A percentile compares a stretch with the other conserved stretches of the same genome.
Evolutionary conservation across 202 grass and related monocot genomes (phyloP).

Genomic region (Cymbopogon flexuosus): DNA sequence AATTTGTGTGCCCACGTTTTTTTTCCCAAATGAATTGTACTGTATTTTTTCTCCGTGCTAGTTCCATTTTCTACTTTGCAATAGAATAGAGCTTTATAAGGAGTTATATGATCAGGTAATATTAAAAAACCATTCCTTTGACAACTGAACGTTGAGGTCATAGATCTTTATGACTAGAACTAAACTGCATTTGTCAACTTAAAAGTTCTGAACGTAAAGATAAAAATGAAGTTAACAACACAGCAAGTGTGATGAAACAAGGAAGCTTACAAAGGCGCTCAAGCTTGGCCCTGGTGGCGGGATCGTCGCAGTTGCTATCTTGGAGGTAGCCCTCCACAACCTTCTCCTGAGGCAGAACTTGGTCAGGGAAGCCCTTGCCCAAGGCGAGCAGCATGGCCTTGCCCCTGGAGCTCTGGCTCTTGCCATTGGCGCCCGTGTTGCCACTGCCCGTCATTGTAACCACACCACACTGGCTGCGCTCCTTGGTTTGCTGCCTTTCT

Average conservation of each 20-base stretch:
- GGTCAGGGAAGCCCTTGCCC: conserved; percentile 65
- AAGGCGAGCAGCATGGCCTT: conserved; percentile 72
- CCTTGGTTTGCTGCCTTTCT: not conserved
- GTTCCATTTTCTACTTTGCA: not conserved
- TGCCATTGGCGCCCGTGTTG: not conserved
- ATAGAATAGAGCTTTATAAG: no score
- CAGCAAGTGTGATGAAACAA: not conserved
- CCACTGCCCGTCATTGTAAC: conserved; percentile 16
- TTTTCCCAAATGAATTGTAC: no score
- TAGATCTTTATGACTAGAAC: not conserved
- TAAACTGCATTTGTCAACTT: not conserved
- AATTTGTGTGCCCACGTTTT: not conserved
- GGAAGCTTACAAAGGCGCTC: conserved; percentile 67
- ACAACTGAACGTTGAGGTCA: not conserved
- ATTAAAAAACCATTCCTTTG: not conserved
- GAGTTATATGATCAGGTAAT: not conserved
- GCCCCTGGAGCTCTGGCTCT: conserved; percentile 27
- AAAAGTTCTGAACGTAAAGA: not conserved
- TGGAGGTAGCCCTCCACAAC: conserved; percentile 67
- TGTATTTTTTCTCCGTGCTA: not conserved
- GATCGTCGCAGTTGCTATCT: conserved; percentile 54
- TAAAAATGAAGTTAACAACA: not conserved
- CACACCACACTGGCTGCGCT: not conserved
- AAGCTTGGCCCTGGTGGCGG: conserved; percentile 64
- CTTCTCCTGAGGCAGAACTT: conserved; percentile 69